Conservation (phyloP, 805 yeast species). For the Cyberlindnera veronae region DNA sequence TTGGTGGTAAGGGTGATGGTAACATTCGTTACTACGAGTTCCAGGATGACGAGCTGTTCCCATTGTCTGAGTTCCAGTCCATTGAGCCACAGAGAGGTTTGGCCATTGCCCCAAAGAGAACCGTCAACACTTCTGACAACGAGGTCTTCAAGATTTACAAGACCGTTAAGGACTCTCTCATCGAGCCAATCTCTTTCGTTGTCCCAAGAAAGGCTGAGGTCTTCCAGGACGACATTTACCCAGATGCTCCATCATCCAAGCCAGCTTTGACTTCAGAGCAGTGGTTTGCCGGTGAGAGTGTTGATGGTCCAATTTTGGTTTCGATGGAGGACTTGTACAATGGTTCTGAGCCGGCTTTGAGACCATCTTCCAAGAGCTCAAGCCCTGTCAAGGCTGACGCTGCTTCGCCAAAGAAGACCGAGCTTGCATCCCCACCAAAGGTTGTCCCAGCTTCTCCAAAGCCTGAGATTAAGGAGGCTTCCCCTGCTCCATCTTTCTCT, state of each 20-base stretch:
- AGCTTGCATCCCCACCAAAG: not conserved
- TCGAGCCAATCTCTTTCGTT: constrained; percentile 89
- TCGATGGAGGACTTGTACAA: constrained; percentile 76
- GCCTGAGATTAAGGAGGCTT: constrained; percentile 24
- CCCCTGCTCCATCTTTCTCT: constrained; percentile 21
- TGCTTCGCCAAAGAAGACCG: constrained; percentile 18
- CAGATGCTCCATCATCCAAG: constrained; percentile 78
- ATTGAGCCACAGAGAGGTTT: constrained; percentile 95
- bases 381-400: constrained; percentile 13
- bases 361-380: constrained; percentile 35
- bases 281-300: constrained; percentile 74
- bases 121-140: constrained; percentile 74
- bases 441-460: constrained; percentile 11
- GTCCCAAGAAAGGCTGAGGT: constrained; percentile 94
- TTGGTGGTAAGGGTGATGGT: constrained; percentile 98
- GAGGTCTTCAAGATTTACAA: constrained; percentile 83
- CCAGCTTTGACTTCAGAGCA: constrained; percentile 80
- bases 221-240: constrained; percentile 90
- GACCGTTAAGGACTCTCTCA: constrained; percentile 76
- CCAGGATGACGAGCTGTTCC: constrained; percentile 76
- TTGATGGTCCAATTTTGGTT: constrained; percentile 78
- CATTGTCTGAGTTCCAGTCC: constrained; percentile 85
- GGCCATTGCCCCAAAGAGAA: constrained; percentile 82
- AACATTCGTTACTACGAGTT: constrained; percentile 92
- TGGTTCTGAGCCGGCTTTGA: constrained; percentile 54